Evolutionary conservation across 805 yeast species (phyloP), one percentile per base, ranked within the genome.

Genomic region (Limtongozyma cylindracea): DNA sequence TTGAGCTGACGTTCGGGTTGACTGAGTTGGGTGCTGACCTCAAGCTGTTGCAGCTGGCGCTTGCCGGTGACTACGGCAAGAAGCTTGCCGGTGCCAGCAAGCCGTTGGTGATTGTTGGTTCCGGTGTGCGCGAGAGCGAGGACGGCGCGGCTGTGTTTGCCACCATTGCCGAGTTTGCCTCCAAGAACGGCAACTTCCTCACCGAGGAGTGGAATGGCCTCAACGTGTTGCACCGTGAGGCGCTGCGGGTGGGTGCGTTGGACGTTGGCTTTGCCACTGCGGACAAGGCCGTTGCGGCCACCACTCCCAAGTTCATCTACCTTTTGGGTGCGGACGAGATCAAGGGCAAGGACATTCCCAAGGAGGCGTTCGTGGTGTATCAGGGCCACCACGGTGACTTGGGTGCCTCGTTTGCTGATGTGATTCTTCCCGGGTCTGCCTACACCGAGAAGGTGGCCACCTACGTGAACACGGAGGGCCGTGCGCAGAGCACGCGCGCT

Each of bases 361-460:
- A 56, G 42, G 88, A 76, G 41, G 77, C 92, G 3, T 77, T 76
- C 42, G 92, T 77, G 15, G 67, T 76, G 23, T 76, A 76, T 49
- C 78, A 76, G 49, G 92, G 92, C 25, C 91, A 77, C 47, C 91
- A 76, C 47, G 92, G 92, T 49, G 92, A 76, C 35, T 45, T 60
- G 12, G 92, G 92, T 33, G 92, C 92, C 14, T 67, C 84, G 6
- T 60, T 64, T 33, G 92, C 92, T 20, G 91, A 76, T 43, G 91
- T 76, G 20, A 61, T 76, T 27, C 58, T 76, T 32, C 92, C 92
- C 20, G 82, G 82, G 21, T 59, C 82, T 17, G 91, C 92, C 18
- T 77, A 70, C 58, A 77, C 92, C 18, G 92, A 76, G 45, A 77
- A 76, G 47, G 51, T 66, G 13, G 80, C 74, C 25, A 77, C 88